Base-by-base conservation (phyloP, 345 rosid species). In the Eucalyptus erythrocorys region DNA sequence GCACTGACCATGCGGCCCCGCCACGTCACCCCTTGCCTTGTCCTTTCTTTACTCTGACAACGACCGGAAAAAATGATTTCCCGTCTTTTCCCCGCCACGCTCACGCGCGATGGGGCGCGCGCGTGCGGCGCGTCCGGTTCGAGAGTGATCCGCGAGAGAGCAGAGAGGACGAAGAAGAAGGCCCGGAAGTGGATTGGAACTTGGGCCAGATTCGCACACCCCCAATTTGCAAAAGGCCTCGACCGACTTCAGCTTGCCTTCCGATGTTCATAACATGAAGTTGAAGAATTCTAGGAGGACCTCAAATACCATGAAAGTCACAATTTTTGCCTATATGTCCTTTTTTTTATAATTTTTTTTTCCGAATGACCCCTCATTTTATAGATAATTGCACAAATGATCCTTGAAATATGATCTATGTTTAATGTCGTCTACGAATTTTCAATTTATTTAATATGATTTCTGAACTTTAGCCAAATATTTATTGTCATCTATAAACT, bases 391-490 rank as follows among this genome's bases (percentile, higher is more conserved):
- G 24, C 1, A 24, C 30, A 10, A 24, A 55, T 24, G 6, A 10
- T 55, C 30, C 13, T 55, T 55, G 13, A 55, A 24, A 9, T 10
- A 9, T 55, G 30, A 2, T 9, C 0, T 0, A 55, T 55, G 1
- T 55, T 24, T 26, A 55, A 24, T 24, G 13, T 2, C 30, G 1
- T 24, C 0, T 22, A 51, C 24, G 3, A 55, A 55, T 0, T 10
- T 55, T 55, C 13, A 24, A 55, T 24, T 55, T 22, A 1, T 55
- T 55, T 55, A 24, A 55, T 55, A 3, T 24, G 1, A 0, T 55
- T 24, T 0, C 0, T 55, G 1, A 55, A 55, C 3, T 10, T 22
- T 55, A 4, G 0, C 61, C 12, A 22, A 8, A 55, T 55, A 24
- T 55, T 9, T 0, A 55, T 9, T 4, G 6, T 10, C 13, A 10